These are phyloP conservation scores for Cryphonectria nitschkei DNA, from an alignment of 2,329 filamentous ascomycete genomes.

Conservation along the genomic window DNA sequence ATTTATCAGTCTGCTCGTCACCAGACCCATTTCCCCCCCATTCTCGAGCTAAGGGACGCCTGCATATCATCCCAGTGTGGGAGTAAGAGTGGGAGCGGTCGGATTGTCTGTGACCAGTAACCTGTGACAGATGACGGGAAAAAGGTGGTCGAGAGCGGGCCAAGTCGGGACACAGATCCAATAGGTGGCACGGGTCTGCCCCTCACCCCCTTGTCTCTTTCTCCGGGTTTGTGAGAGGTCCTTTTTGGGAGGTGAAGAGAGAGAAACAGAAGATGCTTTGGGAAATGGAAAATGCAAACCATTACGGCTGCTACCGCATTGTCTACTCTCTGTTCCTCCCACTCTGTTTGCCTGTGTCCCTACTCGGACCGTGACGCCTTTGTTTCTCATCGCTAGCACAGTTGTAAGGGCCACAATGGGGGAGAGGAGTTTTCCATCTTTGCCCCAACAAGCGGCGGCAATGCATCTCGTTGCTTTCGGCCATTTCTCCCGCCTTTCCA, in stretches of 20 bases:
- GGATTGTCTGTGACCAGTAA: slow-evolving; percentile 19
- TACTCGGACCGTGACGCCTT: neutral
- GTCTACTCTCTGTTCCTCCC: neutral
- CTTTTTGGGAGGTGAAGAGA: neutral
- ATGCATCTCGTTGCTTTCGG: slow-evolving; percentile 5
- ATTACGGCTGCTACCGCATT: neutral
- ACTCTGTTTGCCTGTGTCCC: neutral
- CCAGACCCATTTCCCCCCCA: slow-evolving; percentile 7
- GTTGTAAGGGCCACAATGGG: neutral
- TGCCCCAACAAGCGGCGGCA: slow-evolving; percentile 14
- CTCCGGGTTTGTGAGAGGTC: neutral
- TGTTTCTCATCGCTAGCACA: neutral
- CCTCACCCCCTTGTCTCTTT: neutral
- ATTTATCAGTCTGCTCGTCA: slow-evolving; percentile 17
- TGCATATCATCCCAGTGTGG: slow-evolving; percentile 16
- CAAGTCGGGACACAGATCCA: slow-evolving; percentile 3
- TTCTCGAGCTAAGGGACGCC: neutral
- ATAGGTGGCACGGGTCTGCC: neutral
- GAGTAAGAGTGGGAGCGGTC: slow-evolving; percentile 2
- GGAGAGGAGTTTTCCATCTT: slow-evolving; percentile 10
- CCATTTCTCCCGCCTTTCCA: neutral
- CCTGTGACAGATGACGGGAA: slow-evolving; percentile 24
- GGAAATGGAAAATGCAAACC: neutral
- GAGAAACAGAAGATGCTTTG: neutral
- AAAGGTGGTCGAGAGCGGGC: slow-evolving; percentile 12